Evolutionary conservation across 495 filamentous ascomycete genomes (phyloP).

Genomic region (Aspergillus biplanus): DNA sequence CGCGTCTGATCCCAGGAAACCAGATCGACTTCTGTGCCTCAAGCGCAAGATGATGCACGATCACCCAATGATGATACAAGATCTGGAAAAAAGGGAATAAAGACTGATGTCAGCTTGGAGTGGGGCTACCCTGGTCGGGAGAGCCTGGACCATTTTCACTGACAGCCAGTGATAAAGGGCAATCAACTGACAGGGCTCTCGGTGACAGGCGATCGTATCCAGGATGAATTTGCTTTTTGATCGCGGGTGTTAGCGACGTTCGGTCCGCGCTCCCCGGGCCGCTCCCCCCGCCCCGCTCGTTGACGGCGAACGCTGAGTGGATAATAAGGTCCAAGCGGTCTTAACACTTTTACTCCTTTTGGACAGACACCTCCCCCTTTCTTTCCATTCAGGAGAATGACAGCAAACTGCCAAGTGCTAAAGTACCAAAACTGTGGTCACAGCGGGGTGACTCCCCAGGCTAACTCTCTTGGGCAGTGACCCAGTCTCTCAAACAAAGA

Average conservation of each 20-base stretch:
- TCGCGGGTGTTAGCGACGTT: slow-evolving; percentile 26
- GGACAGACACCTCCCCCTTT: not conserved
- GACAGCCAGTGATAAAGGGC: not conserved
- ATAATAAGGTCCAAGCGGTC: not conserved
- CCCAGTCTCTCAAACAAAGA: too few relatives aligned
- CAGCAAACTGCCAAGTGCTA: too few relatives aligned
- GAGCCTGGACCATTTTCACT: slow-evolving; percentile 19
- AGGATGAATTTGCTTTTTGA: slow-evolving; percentile 22
- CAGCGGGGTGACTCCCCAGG: slow-evolving; percentile 15
- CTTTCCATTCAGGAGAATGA: not conserved
- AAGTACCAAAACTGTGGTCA: slow-evolving; percentile 2
- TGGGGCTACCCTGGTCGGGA: slow-evolving; percentile 4
- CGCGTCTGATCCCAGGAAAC: slow-evolving; percentile 21
- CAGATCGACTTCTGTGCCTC: slow-evolving; percentile 20
- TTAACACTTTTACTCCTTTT: not conserved
- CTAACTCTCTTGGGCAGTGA: not conserved
- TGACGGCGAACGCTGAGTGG: slow-evolving; percentile 3
- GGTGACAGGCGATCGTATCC: slow-evolving; percentile 23
- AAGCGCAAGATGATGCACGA: slow-evolving; percentile 14
- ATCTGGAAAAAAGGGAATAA: slow-evolving; percentile 9
- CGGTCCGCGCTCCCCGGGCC: slow-evolving; percentile 28
- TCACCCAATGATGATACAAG: slow-evolving; percentile 21
- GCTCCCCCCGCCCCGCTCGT: slow-evolving; percentile 16
- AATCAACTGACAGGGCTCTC: slow-evolving; percentile 14
- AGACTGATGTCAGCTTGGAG: slow-evolving; percentile 6